These are phyloP conservation scores for Ramichloridium luteum DNA, from an alignment of 2,329 filamentous ascomycete genomes.

Conservation along the genomic window DNA sequence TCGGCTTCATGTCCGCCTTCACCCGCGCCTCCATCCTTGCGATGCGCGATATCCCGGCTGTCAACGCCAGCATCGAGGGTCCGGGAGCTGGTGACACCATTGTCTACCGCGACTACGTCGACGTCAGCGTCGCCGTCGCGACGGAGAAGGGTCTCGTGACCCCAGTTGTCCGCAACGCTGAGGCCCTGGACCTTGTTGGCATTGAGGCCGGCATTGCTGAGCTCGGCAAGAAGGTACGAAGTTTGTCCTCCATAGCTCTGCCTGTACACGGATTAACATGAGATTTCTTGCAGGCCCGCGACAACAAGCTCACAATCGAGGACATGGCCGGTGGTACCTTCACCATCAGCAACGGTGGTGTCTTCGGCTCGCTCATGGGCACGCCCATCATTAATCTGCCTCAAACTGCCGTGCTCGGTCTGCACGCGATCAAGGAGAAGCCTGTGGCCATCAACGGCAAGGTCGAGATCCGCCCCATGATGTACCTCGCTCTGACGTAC, in stretches of 20 bases:
- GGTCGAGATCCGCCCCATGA: conserved; percentile 94
- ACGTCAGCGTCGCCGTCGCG: conserved; percentile 92
- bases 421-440: conserved; percentile 94
- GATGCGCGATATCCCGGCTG: conserved; percentile 85
- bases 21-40: conserved; percentile 79
- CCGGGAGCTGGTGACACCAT: conserved; percentile 93
- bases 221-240: conserved; percentile 80
- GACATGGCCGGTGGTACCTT: conserved; percentile 98
- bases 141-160: conserved; percentile 97
- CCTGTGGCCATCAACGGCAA: conserved; percentile 85
- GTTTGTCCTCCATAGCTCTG: not conserved
- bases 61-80: conserved; percentile 95
- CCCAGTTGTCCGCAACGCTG: conserved; percentile 87
- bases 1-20: conserved; percentile 99
- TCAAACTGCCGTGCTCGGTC: conserved; percentile 78
- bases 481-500: conserved; percentile 96
- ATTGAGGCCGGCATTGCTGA: conserved; percentile 90
- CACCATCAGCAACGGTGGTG: conserved; percentile 92
- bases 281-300: conserved; percentile 79
- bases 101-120: conserved; percentile 95
- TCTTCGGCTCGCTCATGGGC: conserved; percentile 94
- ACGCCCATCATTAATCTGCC: conserved; percentile 98
- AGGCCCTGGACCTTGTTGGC: conserved; percentile 72
- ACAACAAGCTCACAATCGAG: conserved; percentile 94
- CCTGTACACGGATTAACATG: conserved; percentile 1